Percentiles rank a stretch among this genome's conserved stretches.
Conservation (phyloP, 106 monocot genomes). For the Dendrobium catenatum region DNA sequence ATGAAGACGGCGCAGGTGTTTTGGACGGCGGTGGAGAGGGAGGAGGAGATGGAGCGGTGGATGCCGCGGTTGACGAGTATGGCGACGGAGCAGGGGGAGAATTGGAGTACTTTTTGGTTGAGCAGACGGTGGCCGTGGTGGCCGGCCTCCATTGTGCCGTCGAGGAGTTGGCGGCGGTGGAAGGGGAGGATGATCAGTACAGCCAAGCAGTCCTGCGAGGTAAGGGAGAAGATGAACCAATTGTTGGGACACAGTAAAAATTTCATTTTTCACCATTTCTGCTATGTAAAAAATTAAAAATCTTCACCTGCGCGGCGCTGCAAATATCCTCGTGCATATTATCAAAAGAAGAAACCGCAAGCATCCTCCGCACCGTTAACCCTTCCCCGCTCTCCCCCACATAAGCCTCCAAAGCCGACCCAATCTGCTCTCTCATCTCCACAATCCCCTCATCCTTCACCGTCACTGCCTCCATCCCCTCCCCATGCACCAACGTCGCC, state of each 20-base stretch:
- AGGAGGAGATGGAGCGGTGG: background rate
- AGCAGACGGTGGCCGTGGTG: slow-evolving; percentile 34
- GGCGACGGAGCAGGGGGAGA: slow-evolving; percentile 63
- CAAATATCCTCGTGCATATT: slow-evolving; percentile 72
- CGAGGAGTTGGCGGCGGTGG: slow-evolving; percentile 33
- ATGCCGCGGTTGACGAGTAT: slow-evolving; percentile 63
- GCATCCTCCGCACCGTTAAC: slow-evolving; percentile 21
- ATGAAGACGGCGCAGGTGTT: slow-evolving; percentile 54
- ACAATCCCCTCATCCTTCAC: slow-evolving; percentile 30
- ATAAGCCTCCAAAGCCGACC: slow-evolving; percentile 34
- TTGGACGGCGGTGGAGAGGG: slow-evolving; percentile 1
- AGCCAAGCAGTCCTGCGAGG: slow-evolving; percentile 27
- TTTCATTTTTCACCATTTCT: no score
- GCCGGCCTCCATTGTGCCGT: slow-evolving; percentile 31
- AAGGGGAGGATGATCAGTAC: slow-evolving; percentile 56
- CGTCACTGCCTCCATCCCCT: slow-evolving; percentile 27
- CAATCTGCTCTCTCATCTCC: slow-evolving; percentile 34
- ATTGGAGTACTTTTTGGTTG: slow-evolving; percentile 52
- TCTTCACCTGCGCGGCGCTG: slow-evolving; percentile 31
- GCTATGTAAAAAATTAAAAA: background rate
- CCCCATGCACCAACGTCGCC: slow-evolving; percentile 33
- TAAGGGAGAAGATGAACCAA: no score
- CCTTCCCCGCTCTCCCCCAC: slow-evolving; percentile 21
- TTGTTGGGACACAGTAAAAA: no score
- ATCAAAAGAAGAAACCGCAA: slow-evolving; percentile 32